Conservation (phyloP, 805 yeast species). For the Isabelozyma heimii region DNA sequence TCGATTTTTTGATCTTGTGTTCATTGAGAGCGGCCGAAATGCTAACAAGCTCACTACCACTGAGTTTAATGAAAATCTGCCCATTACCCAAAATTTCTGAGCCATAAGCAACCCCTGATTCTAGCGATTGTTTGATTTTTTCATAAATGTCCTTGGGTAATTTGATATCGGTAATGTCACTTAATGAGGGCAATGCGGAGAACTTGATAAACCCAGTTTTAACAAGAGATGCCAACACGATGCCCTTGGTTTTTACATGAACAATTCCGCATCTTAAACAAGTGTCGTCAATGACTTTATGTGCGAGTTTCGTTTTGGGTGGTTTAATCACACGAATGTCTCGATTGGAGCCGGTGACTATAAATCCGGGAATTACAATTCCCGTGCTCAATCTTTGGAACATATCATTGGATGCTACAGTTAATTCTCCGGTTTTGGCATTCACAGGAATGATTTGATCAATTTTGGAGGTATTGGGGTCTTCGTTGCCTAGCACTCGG, state of each 20-base stretch:
- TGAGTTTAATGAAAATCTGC: slow-evolving; percentile 55
- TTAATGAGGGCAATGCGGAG: slow-evolving; percentile 59
- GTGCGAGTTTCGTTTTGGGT: slow-evolving; percentile 61
- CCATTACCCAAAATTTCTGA: slow-evolving; percentile 47
- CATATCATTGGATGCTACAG: slow-evolving; percentile 57
- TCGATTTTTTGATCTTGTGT: slow-evolving; percentile 13
- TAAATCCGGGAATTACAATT: slow-evolving; percentile 55
- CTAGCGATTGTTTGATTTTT: slow-evolving; percentile 19
- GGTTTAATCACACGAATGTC: slow-evolving; percentile 64
- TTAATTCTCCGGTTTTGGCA: slow-evolving; percentile 57
- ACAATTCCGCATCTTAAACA: slow-evolving; percentile 53
- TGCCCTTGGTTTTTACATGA: slow-evolving; percentile 37
- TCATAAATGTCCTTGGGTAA: slow-evolving; percentile 26
- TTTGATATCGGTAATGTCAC: slow-evolving; percentile 51
- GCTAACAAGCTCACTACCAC: slow-evolving; percentile 42
- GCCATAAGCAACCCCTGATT: slow-evolving; percentile 14
- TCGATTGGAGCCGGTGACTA: slow-evolving; percentile 52
- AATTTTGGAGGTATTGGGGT: slow-evolving; percentile 52
- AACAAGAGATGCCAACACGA: slow-evolving; percentile 46
- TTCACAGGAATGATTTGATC: slow-evolving; percentile 57
- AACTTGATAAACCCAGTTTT: slow-evolving; percentile 47
- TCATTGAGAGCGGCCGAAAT: slow-evolving; percentile 20
- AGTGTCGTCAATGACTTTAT: slow-evolving; percentile 53
- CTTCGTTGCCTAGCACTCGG: slow-evolving; percentile 26
- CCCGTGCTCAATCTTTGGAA: slow-evolving; percentile 64